Conservation (phyloP, 306 rosid genomes). For the Canavalia ensiformis region DNA sequence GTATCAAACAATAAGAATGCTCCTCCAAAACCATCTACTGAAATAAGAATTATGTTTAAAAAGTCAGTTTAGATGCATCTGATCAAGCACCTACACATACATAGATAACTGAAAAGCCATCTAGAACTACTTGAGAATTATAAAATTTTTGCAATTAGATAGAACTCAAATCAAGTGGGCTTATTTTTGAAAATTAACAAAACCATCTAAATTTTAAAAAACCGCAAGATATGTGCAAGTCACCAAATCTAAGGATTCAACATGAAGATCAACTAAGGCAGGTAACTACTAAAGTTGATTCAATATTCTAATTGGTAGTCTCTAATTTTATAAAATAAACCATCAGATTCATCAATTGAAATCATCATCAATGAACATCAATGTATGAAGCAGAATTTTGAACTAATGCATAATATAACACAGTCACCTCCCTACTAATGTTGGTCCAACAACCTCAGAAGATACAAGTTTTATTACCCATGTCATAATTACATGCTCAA, state of each 20-base stretch:
- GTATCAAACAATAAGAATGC: neutral
- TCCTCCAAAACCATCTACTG: conserved; percentile 9
- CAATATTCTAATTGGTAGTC: conserved; percentile 19
- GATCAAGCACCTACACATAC: conserved; percentile 3
- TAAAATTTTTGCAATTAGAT: neutral
- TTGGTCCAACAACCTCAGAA: conserved; percentile 17
- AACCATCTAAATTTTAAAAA: conserved; percentile 30
- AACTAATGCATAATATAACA: conserved; percentile 24
- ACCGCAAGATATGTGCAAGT: neutral
- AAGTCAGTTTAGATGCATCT: conserved; percentile 37
- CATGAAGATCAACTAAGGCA: conserved; percentile 23
- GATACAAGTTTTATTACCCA: conserved; percentile 22
- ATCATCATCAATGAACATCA: conserved; percentile 10
- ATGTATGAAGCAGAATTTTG: neutral
- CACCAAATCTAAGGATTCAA: conserved; percentile 36
- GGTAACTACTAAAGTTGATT: conserved; percentile 26
- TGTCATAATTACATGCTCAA: conserved; percentile 16
- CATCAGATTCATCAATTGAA: conserved; percentile 27
- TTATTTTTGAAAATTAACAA: conserved; percentile 10
- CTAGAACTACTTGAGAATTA: conserved; percentile 26
- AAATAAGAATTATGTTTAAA: conserved; percentile 23
- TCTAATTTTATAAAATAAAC: conserved; percentile 26
- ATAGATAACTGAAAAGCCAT: conserved; percentile 37
- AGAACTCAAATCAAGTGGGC: conserved; percentile 25
- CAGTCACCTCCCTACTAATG: neutral